Base-by-base conservation (phyloP, 2,329 filamentous ascomycete species). In the Cercospora nicotianae region DNA sequence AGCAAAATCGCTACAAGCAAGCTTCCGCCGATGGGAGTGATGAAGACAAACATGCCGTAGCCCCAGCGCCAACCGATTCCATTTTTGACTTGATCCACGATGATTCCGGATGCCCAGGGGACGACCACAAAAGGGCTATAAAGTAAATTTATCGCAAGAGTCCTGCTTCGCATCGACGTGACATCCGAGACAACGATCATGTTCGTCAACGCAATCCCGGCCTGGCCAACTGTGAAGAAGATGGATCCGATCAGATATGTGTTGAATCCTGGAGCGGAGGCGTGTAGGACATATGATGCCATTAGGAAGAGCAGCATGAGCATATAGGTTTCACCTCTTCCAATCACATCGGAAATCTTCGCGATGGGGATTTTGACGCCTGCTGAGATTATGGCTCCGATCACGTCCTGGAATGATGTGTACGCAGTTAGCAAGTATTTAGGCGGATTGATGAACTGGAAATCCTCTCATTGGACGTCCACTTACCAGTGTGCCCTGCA, bases 1-100 rank as follows among this genome's bases (percentile, higher is more conserved):
- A 81, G 66, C 1, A 83, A 72, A 0, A 79, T 78, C n/a, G 73
- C 72, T 57, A 81, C 77, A 55, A 83, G 75, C 55, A 78, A 74
- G 26, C 74, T 71, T 6, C 78, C 76, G 18, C 77, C 77, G 23
- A 79, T 72, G 0, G 81, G 81, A 74, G 82, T 80, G 60, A 82
- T 74, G 31, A 82, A 78, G 26, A 78, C 79, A 51, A 82, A 80
- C 77, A 82, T 81, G 62, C 80, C 81, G 55, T 81, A 82, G 33
- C 80, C 81, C 80, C 80, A 82, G 33, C 81, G 73, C 81, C 81
- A 83, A 5, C 81, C 81, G 39, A 82, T 82, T 1, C 76, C 77
- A 26, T 74, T 70, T 2, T 81, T 73, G 1, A 81, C 81, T 26
- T 73, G 78, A 10, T 82, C 77, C n/a, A 79, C 77, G 42, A 83